Conservation (phyloP, 208 protist species). For the Wallacemonas sp. region DNA sequence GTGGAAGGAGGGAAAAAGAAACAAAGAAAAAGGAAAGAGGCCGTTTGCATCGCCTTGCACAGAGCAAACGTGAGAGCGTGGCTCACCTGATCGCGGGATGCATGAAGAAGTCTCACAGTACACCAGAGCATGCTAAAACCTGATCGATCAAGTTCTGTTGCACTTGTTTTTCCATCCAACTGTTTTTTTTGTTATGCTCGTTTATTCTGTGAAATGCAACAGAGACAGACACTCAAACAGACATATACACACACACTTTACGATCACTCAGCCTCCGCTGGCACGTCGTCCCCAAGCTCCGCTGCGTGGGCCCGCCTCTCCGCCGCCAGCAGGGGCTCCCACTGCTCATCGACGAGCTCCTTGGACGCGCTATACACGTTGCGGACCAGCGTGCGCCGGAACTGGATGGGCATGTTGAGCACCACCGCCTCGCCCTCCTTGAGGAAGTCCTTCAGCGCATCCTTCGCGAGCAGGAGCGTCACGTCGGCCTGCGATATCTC, state of each 20-base stretch:
- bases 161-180: too few relatives aligned
- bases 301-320: conserved; percentile 29
- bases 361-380: conserved; percentile 77
- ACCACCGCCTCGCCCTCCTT: conserved; percentile 79
- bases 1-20: not conserved
- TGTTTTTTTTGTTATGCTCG: too few relatives aligned
- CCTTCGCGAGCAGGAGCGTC: conserved; percentile 77
- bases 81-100: too few relatives aligned
- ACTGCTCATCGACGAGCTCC: conserved; percentile 65
- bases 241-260: too few relatives aligned
- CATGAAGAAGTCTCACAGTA: too few relatives aligned
- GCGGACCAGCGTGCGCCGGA: conserved; percentile 76
- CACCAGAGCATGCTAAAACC: too few relatives aligned
- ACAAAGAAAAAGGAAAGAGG: not conserved
- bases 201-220: too few relatives aligned
- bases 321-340: conserved; percentile 49
- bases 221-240: too few relatives aligned
- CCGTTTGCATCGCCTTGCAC: too few relatives aligned
- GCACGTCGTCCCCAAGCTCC: conserved; percentile 13
- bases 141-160: too few relatives aligned
- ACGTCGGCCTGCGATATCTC: conserved; percentile 62
- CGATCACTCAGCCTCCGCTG: too few relatives aligned
- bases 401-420: conserved; percentile 76
- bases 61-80: too few relatives aligned
- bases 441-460: conserved; percentile 90